Conservation (phyloP, 2,329 filamentous ascomycete species). For the Sporothrix luriei region DNA sequence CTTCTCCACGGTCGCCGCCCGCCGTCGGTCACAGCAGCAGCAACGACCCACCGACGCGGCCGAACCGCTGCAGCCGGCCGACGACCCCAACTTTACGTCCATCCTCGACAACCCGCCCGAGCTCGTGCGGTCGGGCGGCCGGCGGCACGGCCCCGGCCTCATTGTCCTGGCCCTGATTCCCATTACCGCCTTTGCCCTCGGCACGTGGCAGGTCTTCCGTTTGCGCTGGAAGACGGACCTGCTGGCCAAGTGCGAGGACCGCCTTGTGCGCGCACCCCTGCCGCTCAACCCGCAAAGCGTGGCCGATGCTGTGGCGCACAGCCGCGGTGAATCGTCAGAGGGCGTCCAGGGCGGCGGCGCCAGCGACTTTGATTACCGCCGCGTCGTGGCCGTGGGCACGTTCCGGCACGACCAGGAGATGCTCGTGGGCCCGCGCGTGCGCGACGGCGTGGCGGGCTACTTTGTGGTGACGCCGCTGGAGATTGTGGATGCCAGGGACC, state of each 20-base stretch:
- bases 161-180: slow-evolving; percentile 85
- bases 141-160: slow-evolving; percentile 75
- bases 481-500: slow-evolving; percentile 34
- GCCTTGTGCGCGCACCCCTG: slow-evolving; percentile 79
- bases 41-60: background rate
- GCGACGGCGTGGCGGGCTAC: slow-evolving; percentile 87
- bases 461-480: slow-evolving; percentile 91
- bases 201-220: slow-evolving; percentile 93
- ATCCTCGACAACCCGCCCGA: slow-evolving; percentile 83
- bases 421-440: slow-evolving; percentile 87
- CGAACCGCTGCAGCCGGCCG: slow-evolving; percentile 55
- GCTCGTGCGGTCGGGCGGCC: slow-evolving; percentile 74
- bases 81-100: slow-evolving; percentile 79
- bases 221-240: slow-evolving; percentile 93
- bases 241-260: slow-evolving; percentile 88
- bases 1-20: slow-evolving; percentile 26
- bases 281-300: slow-evolving; percentile 76
- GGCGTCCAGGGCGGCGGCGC: slow-evolving; percentile 21
- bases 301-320: slow-evolving; percentile 73
- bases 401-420: slow-evolving; percentile 92
- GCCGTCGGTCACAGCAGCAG: slow-evolving; percentile 9
- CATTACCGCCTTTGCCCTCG: slow-evolving; percentile 83
- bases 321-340: slow-evolving; percentile 12
- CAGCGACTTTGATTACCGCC: slow-evolving; percentile 80
- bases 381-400: slow-evolving; percentile 72